Evolutionary conservation across 2,329 filamentous ascomycete genomes (phyloP).

Genomic region (Cladophialophora yegresii): DNA sequence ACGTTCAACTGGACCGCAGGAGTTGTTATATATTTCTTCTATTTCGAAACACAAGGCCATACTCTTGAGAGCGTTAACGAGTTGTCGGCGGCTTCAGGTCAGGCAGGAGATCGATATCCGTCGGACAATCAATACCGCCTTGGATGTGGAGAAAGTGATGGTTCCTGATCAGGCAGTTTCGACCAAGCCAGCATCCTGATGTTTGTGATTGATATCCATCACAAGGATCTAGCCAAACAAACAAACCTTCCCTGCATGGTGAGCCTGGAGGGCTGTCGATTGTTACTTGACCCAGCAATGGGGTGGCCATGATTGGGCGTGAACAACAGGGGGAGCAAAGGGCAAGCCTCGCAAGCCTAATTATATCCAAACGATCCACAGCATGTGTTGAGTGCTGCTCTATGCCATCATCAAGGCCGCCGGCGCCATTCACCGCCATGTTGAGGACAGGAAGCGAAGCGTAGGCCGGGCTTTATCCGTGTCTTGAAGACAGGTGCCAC

Average conservation of each 20-base stretch:
- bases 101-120: neutral
- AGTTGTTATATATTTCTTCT: constrained; percentile 41
- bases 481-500: neutral
- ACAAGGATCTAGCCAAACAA: neutral
- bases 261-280: neutral
- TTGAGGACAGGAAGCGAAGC: neutral
- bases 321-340: neutral
- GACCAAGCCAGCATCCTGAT: neutral
- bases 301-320: neutral
- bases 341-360: neutral
- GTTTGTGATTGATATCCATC: neutral
- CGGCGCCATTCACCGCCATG: neutral
- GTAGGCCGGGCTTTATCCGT: neutral
- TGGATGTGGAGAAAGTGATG: neutral
- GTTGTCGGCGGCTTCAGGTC: constrained; percentile 31
- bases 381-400: neutral
- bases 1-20: constrained; percentile 53
- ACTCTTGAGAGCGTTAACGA: constrained; percentile 42
- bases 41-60: constrained; percentile 40
- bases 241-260: neutral
- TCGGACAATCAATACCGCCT: neutral
- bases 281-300: neutral
- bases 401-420: neutral
- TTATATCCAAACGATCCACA: neutral
- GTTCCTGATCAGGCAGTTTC: neutral